Evolutionary conservation across 2,329 filamentous ascomycete species (phyloP).

Genomic region (Exophiala sp.): DNA sequence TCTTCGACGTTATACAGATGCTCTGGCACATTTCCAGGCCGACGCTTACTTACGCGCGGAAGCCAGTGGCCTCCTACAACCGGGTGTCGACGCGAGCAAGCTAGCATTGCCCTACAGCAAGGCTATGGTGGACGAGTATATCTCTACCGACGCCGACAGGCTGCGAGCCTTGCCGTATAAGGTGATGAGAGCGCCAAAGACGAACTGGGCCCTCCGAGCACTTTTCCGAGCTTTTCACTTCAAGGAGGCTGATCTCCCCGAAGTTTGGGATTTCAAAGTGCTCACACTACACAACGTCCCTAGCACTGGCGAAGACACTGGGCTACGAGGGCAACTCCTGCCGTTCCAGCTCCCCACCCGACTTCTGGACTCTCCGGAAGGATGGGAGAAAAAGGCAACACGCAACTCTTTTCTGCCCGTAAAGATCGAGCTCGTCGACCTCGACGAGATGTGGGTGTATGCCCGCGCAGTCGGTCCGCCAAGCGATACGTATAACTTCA

Average conservation of each 20-base stretch:
- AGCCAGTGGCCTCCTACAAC: constrained; percentile 36
- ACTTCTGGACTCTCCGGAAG: constrained; percentile 10
- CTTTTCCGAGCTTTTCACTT: constrained; percentile 55
- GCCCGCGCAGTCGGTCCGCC: constrained; percentile 14
- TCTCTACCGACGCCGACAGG: constrained; percentile 40
- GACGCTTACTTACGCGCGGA: constrained; percentile 56
- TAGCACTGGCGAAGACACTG: constrained; percentile 11
- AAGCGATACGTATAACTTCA: constrained; percentile 6
- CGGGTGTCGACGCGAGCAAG: constrained; percentile 1
- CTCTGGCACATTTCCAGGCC: constrained; percentile 59
- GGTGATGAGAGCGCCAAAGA: constrained; percentile 25
- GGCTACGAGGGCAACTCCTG: constrained; percentile 15
- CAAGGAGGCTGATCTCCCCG: constrained; percentile 47
- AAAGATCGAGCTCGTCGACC: constrained; percentile 22
- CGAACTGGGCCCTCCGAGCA: constrained; percentile 48
- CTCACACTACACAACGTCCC: neutral
- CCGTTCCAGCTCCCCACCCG: constrained; percentile 12
- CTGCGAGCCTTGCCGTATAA: constrained; percentile 22
- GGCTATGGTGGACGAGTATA: constrained; percentile 44
- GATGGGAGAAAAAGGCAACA: constrained; percentile 17
- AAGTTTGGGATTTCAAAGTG: constrained; percentile 31
- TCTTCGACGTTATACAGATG: constrained; percentile 55
- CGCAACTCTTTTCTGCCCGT: constrained; percentile 20
- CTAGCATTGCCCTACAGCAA: constrained; percentile 47
- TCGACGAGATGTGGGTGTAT: neutral